Evolutionary conservation across 2,329 filamentous ascomycete species (phyloP).

Genomic region (Bretziella fagacearum): DNA sequence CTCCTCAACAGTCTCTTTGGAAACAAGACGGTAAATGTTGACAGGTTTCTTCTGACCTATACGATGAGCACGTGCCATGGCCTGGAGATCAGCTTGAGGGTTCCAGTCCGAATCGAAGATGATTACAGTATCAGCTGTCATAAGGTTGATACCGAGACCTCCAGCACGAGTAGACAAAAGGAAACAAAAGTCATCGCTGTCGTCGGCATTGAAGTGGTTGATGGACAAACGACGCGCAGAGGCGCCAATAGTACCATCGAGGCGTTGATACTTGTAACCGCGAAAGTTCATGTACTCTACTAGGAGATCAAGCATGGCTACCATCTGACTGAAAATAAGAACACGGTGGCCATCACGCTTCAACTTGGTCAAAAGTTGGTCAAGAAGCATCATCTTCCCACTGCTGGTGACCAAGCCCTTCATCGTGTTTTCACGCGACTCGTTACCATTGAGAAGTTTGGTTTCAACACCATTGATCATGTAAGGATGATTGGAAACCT

Average conservation of each 20-base stretch:
- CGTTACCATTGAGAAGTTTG: slow-evolving; percentile 64
- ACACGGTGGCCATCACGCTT: slow-evolving; percentile 90
- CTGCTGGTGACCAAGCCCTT: slow-evolving; percentile 91
- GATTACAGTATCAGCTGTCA: slow-evolving; percentile 96
- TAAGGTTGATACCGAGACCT: slow-evolving; percentile 95
- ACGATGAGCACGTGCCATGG: slow-evolving; percentile 94
- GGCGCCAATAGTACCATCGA: slow-evolving; percentile 88
- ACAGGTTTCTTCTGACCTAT: slow-evolving; percentile 95
- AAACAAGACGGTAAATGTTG: slow-evolving; percentile 89
- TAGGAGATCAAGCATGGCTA: slow-evolving; percentile 92
- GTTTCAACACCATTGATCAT: slow-evolving; percentile 94
- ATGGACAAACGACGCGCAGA: slow-evolving; percentile 81
- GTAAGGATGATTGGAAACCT: slow-evolving; percentile 96
- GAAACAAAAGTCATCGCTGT: slow-evolving; percentile 92
- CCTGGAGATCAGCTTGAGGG: slow-evolving; percentile 90
- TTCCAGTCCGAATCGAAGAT: slow-evolving; percentile 99
- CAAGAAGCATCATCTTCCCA: slow-evolving; percentile 98
- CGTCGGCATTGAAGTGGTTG: slow-evolving; percentile 95
- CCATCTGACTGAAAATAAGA: slow-evolving; percentile 98
- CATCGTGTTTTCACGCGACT: slow-evolving; percentile 72
- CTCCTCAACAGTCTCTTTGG: slow-evolving; percentile 96
- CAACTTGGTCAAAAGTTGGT: slow-evolving; percentile 84
- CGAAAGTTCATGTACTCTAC: slow-evolving; percentile 85
- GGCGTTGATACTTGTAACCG: slow-evolving; percentile 85
- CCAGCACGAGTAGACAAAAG: slow-evolving; percentile 86